Conservation (phyloP, 1,284 basidiomycete species). For the Rhodotorula sp. region DNA sequence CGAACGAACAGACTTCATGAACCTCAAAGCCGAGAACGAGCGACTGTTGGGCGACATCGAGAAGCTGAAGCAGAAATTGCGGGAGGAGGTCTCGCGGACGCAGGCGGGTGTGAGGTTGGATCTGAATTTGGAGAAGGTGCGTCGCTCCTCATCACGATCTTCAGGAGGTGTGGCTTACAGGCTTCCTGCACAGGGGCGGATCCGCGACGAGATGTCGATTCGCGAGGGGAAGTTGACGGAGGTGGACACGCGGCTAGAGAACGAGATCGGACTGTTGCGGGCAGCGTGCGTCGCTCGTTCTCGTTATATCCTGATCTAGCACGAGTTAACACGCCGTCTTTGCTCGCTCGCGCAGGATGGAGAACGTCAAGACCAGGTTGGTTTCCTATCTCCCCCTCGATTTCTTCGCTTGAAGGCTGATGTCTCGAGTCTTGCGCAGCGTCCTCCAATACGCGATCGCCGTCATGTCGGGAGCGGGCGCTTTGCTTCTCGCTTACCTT, state of each 20-base stretch:
- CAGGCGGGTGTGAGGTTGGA: conserved; percentile 93
- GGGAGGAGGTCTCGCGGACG: conserved; percentile 87
- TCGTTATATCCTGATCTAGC: background rate
- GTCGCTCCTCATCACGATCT: background rate
- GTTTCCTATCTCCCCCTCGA: too few relatives aligned
- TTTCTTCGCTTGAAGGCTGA: too few relatives aligned
- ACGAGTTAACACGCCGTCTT: too few relatives aligned
- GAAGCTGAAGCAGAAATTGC: conserved; percentile 88
- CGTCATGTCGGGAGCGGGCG: conserved; percentile 45
- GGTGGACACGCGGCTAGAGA: conserved; percentile 95
- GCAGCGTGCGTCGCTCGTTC: conserved; percentile 52
- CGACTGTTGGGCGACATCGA: conserved; percentile 87
- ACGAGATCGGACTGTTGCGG: conserved; percentile 85
- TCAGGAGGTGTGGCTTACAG: background rate
- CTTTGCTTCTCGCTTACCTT: conserved; percentile 42
- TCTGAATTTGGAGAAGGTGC: conserved; percentile 84
- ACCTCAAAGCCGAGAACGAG: conserved; percentile 88
- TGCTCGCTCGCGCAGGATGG: too few relatives aligned
- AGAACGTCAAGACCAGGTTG: too few relatives aligned
- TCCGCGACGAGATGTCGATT: conserved; percentile 86
- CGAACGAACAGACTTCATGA: conserved; percentile 95
- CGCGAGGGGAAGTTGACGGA: conserved; percentile 98
- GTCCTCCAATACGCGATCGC: conserved; percentile 44
- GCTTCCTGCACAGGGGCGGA: conserved; percentile 57
- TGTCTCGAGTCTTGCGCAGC: conserved; percentile 6